A percentile compares a stretch with the other conserved stretches of the same genome.
Conservation (phyloP, 225 moss, liverwort and hornwort genomes). For the Pseudisothecium myosuroides region DNA sequence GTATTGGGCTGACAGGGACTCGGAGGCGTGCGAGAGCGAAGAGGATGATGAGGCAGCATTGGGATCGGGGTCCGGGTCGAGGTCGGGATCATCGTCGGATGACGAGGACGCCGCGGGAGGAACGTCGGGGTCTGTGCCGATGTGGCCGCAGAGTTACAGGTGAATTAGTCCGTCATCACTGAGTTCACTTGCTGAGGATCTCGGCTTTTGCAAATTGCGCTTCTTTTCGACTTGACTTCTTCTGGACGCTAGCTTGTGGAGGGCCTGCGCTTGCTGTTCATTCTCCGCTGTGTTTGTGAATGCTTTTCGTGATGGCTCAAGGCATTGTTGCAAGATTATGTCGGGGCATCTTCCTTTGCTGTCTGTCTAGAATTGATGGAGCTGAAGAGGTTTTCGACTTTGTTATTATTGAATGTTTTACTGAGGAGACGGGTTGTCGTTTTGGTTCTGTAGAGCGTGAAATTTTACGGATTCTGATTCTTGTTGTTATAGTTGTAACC, state of each 20-base stretch:
- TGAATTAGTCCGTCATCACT: neutral
- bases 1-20: conserved; percentile 21
- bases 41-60: neutral
- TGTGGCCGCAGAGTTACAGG: conserved; percentile 65
- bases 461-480: neutral
- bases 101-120: neutral
- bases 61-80: neutral
- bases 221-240: too few species aligned
- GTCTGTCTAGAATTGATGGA: neutral
- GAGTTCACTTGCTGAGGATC: neutral
- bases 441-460: neutral
- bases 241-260: neutral
- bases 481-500: neutral
- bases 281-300: neutral
- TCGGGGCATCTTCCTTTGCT: neutral
- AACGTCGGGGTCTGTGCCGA: conserved; percentile 11
- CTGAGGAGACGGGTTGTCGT: neutral
- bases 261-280: neutral
- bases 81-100: neutral
- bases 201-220: neutral
- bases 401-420: neutral
- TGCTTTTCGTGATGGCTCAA: neutral
- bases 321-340: neutral
- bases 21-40: conserved; percentile 14
- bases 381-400: neutral